Evolutionary conservation across 805 yeast species (phyloP).

Genomic region (Jamesozyma lodderae): DNA sequence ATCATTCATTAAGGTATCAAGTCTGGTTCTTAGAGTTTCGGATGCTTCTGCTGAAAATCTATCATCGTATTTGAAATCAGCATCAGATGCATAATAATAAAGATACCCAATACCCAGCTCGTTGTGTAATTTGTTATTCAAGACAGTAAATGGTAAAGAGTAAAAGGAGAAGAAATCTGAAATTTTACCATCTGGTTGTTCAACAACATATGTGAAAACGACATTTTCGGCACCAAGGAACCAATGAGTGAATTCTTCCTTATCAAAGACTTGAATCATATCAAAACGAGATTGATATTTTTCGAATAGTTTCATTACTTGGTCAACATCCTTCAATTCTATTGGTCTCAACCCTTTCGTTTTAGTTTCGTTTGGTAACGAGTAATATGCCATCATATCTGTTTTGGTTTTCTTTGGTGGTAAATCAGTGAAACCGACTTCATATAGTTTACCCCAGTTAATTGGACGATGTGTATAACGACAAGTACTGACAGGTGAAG

Average conservation of each 20-base stretch:
- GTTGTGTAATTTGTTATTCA: constrained; percentile 52
- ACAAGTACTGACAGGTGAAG: constrained; percentile 84
- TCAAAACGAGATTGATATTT: constrained; percentile 64
- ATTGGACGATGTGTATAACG: constrained; percentile 90
- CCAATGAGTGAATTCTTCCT: constrained; percentile 68
- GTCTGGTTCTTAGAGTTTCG: constrained; percentile 44
- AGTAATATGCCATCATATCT: constrained; percentile 60
- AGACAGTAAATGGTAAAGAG: constrained; percentile 76
- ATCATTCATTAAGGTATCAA: constrained; percentile 55
- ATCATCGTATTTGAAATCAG: constrained; percentile 36
- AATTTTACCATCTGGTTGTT: constrained; percentile 44
- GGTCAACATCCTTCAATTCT: constrained; percentile 51
- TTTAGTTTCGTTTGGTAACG: constrained; percentile 46
- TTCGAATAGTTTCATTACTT: constrained; percentile 49
- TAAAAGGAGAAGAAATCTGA: constrained; percentile 90
- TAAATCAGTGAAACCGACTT: constrained; percentile 79
- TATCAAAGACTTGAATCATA: constrained; percentile 54
- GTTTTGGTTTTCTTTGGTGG: constrained; percentile 64
- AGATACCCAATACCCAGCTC: constrained; percentile 79
- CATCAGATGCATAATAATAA: constrained; percentile 79
- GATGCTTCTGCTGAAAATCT: constrained; percentile 36
- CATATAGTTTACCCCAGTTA: constrained; percentile 82
- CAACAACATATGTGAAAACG: constrained; percentile 70
- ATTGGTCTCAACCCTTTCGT: constrained; percentile 45
- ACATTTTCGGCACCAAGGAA: constrained; percentile 56